phyloP scores from a whole-genome alignment of 2,329 filamentous ascomycete species.

The Aspergillus piperis region DNA sequence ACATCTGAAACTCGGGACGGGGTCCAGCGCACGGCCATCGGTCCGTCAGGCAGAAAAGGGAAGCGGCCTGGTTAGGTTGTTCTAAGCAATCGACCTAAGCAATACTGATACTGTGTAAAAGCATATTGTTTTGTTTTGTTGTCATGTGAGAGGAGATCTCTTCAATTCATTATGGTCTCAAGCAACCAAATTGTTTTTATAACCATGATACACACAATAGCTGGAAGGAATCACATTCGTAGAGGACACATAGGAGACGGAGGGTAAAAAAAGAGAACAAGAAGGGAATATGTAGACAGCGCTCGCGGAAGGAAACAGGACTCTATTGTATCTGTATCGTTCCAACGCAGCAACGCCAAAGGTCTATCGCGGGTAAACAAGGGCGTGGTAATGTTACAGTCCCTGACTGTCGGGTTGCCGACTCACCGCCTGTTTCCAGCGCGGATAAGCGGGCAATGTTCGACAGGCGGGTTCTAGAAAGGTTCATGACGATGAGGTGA shows the following conservation, averaged over 20 bases:
- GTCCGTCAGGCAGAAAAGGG: neutral
- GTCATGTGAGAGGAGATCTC: constrained; percentile 27
- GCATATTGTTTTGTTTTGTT: too few species aligned
- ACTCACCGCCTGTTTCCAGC: constrained; percentile 26
- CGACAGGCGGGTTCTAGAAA: constrained; percentile 10
- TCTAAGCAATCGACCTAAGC: neutral
- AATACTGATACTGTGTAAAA: too few species aligned
- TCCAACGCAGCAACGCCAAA: constrained; percentile 25
- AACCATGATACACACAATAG: constrained; percentile 25
- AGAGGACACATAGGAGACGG: constrained; percentile 13
- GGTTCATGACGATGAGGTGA: constrained; percentile 14
- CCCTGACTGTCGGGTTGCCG: constrained; percentile 22
- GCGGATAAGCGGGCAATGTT: constrained; percentile 11
- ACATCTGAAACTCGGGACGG: constrained; percentile 4
- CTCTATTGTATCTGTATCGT: constrained; percentile 30
- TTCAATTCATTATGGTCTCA: constrained; percentile 28
- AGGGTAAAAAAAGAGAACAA: constrained; percentile 17
- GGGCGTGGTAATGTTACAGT: constrained; percentile 41
- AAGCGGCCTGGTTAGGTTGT: neutral
- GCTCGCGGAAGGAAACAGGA: constrained; percentile 20
- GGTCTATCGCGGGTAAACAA: constrained; percentile 39
- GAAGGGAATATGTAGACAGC: constrained; percentile 22
- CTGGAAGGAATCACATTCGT: neutral
- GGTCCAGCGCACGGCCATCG: constrained; percentile 2
- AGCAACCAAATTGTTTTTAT: constrained; percentile 21